Conservation (phyloP, 2,329 filamentous ascomycete species). For the Pseudogymnoascus sp. region DNA sequence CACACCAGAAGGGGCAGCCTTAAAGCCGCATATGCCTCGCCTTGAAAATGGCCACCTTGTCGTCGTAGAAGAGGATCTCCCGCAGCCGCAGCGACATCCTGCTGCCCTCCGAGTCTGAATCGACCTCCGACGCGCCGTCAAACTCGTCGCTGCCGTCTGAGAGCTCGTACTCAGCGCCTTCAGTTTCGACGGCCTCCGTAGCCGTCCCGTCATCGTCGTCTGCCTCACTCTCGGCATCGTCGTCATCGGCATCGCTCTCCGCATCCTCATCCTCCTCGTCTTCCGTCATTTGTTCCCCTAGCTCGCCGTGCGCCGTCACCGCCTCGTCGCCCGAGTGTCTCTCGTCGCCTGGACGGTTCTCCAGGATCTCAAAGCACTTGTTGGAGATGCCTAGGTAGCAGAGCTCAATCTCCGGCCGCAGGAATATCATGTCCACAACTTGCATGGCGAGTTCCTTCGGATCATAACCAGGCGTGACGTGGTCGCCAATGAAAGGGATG, state of each 20-base stretch:
- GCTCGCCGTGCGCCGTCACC: constrained; percentile 30
- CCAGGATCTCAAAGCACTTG: constrained; percentile 78
- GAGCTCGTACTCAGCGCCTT: constrained; percentile 31
- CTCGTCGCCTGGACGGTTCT: constrained; percentile 47
- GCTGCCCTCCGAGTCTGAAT: constrained; percentile 35
- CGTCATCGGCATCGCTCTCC: constrained; percentile 42
- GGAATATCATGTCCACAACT: constrained; percentile 68
- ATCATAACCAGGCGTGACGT: constrained; percentile 48
- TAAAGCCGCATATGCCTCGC: constrained; percentile 55
- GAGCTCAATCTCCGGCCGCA: constrained; percentile 68
- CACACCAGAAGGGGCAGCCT: constrained; percentile 1
- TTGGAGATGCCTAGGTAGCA: constrained; percentile 70
- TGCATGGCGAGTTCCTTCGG: constrained; percentile 67
- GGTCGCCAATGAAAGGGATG: constrained; percentile 59
- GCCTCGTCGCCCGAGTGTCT: constrained; percentile 22
- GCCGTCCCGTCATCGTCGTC: constrained; percentile 32
- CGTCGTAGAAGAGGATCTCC: constrained; percentile 79
- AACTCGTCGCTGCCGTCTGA: constrained; percentile 42
- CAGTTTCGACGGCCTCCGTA: constrained; percentile 28
- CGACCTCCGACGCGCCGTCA: constrained; percentile 27
- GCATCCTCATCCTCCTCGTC: constrained; percentile 38
- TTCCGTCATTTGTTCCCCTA: constrained; percentile 32
- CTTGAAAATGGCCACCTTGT: constrained; percentile 75
- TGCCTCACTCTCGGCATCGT: constrained; percentile 36
- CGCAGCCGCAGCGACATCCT: constrained; percentile 53